phyloP scores from a whole-genome alignment of 805 yeast species.

The Lipomyces orientalis region DNA sequence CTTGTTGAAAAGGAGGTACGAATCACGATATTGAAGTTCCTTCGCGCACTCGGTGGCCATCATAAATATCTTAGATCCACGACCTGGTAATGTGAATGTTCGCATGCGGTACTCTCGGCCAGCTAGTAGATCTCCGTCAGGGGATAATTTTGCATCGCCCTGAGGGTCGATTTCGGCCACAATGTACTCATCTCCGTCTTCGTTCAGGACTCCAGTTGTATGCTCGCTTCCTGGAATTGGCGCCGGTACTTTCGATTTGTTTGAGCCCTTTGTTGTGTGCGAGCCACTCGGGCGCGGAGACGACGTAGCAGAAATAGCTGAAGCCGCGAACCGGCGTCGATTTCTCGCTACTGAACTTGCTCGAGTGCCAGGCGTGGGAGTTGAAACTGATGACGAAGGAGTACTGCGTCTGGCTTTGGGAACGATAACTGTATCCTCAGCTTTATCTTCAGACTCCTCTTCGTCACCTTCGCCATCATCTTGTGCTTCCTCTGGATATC shows the following conservation, averaged over 20 bases:
- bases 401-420: slow-evolving; percentile 6
- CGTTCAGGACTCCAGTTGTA: slow-evolving; percentile 33
- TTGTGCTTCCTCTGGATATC: not conserved
- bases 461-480: slow-evolving; percentile 15
- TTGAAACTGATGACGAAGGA: slow-evolving; percentile 9
- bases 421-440: slow-evolving; percentile 10
- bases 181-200: slow-evolving; percentile 46
- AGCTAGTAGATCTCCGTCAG: slow-evolving; percentile 49
- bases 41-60: slow-evolving; percentile 53
- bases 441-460: slow-evolving; percentile 15
- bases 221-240: slow-evolving; percentile 29
- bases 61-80: slow-evolving; percentile 49
- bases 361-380: slow-evolving; percentile 12
- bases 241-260: slow-evolving; percentile 11
- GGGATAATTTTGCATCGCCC: slow-evolving; percentile 55
- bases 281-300: slow-evolving; percentile 3
- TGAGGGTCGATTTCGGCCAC: slow-evolving; percentile 46
- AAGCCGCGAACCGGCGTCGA: slow-evolving; percentile 1
- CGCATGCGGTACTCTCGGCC: slow-evolving; percentile 51
- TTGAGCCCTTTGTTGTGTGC: slow-evolving; percentile 5
- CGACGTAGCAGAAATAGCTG: slow-evolving; percentile 9
- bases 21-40: slow-evolving; percentile 54
- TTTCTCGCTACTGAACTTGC: slow-evolving; percentile 10
- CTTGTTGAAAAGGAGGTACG: slow-evolving; percentile 57
- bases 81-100: slow-evolving; percentile 51